Percentiles rank a stretch among this genome's conserved stretches.
Conservation (phyloP, 805 yeast species). For the Sungouiella thailandica region DNA sequence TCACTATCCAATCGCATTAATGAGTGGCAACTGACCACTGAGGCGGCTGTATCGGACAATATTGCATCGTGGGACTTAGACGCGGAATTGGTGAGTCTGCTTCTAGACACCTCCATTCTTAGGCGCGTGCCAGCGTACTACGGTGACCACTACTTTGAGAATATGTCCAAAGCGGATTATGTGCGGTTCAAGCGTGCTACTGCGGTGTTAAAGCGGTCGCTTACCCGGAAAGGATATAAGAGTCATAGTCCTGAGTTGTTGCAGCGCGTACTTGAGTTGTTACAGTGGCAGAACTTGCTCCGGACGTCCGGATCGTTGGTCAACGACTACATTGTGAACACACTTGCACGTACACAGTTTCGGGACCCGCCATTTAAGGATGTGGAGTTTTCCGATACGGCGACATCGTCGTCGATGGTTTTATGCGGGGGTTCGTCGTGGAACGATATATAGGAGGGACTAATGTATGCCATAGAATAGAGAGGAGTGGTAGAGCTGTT, state of each 20-base stretch:
- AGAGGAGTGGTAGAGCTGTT: background rate
- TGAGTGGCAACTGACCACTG: constrained; percentile 14
- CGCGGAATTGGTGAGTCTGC: constrained; percentile 9
- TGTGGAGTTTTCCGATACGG: constrained; percentile 15
- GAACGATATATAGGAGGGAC: constrained; percentile 13
- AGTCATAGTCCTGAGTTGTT: constrained; percentile 9
- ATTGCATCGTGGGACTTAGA: constrained; percentile 18
- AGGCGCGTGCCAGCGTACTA: constrained; percentile 11
- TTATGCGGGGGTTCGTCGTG: constrained; percentile 15
- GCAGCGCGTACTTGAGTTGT: constrained; percentile 8
- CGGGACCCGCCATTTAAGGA: constrained; percentile 3
- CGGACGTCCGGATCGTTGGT: constrained; percentile 13
- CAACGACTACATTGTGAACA: constrained; percentile 14
- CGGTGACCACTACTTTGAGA: constrained; percentile 12
- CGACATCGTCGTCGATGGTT: constrained; percentile 15
- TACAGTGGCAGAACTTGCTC: constrained; percentile 14
- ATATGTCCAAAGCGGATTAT: constrained; percentile 12
- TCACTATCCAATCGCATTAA: constrained; percentile 12
- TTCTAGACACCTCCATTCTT: constrained; percentile 9
- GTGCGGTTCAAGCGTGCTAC: constrained; percentile 10
- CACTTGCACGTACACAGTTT: constrained; percentile 13
- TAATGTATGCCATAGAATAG: background rate
- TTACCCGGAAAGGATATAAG: constrained; percentile 9
- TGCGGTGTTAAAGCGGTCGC: constrained; percentile 8
- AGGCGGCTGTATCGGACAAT: constrained; percentile 12